Evolutionary conservation across 1,139 yeast species (phyloP).

Genomic region (Pichia sp.): DNA sequence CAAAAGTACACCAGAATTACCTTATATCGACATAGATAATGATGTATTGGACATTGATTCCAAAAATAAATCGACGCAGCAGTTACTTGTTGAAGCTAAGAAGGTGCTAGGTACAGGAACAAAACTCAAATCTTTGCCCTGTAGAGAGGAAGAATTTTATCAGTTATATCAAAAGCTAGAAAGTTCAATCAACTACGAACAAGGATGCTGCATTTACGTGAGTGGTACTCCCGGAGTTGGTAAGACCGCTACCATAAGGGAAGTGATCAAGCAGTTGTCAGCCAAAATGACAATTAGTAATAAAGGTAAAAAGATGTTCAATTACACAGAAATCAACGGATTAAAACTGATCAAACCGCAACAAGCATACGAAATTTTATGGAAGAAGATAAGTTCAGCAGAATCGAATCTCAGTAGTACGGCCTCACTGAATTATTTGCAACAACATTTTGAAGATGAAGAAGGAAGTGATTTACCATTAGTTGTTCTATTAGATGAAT

Average conservation of each 20-base stretch:
- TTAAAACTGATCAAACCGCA: slow-evolving; percentile 77
- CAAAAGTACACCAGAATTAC: slow-evolving; percentile 9
- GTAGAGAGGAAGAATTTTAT: slow-evolving; percentile 83
- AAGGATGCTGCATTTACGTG: slow-evolving; percentile 81
- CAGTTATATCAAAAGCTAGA: slow-evolving; percentile 66
- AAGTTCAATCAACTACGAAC: slow-evolving; percentile 58
- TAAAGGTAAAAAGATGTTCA: slow-evolving; percentile 49
- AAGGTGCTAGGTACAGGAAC: slow-evolving; percentile 58
- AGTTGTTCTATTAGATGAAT: slow-evolving; percentile 81
- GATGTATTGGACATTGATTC: slow-evolving; percentile 9
- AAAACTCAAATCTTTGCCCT: slow-evolving; percentile 62
- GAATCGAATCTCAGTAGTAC: slow-evolving; percentile 43
- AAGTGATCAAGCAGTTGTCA: slow-evolving; percentile 63
- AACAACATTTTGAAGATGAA: slow-evolving; percentile 34
- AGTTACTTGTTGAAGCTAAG: slow-evolving; percentile 44
- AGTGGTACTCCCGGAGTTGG: slow-evolving; percentile 99
- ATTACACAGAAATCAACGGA: slow-evolving; percentile 84
- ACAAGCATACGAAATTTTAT: slow-evolving; percentile 74
- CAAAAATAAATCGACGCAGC: slow-evolving; percentile 9
- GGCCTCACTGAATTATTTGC: slow-evolving; percentile 53
- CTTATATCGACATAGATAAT: slow-evolving; percentile 11
- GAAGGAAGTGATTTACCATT: slow-evolving; percentile 36
- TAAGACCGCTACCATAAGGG: slow-evolving; percentile 88
- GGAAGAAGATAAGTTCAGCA: slow-evolving; percentile 66
- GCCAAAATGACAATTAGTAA: slow-evolving; percentile 29